Conservation (phyloP, 441 rosid genomes). For the Syzygium malaccense region DNA sequence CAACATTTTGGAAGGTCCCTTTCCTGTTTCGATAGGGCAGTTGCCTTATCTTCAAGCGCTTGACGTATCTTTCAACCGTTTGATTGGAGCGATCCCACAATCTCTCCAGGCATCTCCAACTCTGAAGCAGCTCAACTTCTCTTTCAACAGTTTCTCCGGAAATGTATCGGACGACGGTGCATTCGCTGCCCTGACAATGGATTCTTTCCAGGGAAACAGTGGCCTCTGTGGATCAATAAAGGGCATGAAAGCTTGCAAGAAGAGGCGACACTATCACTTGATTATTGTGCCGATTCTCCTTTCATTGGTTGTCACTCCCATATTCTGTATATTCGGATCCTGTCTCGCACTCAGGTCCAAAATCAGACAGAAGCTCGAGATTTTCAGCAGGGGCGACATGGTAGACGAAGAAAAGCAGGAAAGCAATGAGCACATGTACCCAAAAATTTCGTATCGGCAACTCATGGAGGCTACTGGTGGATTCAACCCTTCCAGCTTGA, state of each 20-base stretch:
- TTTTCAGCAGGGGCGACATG: slow-evolving; percentile 16
- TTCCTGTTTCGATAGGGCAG: slow-evolving; percentile 46
- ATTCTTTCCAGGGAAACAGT: slow-evolving; percentile 43
- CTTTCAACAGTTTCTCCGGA: slow-evolving; percentile 44
- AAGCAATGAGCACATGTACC: slow-evolving; percentile 32
- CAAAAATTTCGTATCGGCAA: slow-evolving; percentile 42
- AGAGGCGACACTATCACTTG: slow-evolving; percentile 19
- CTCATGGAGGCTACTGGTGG: slow-evolving; percentile 55
- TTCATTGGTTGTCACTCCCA: slow-evolving; percentile 31
- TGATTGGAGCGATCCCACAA: slow-evolving; percentile 37
- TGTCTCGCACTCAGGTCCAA: slow-evolving; percentile 29
- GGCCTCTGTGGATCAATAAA: slow-evolving; percentile 45
- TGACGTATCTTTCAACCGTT: slow-evolving; percentile 42
- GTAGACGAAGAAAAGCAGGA: slow-evolving; percentile 47
- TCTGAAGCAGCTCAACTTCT: slow-evolving; percentile 42
- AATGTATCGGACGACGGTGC: slow-evolving; percentile 38
- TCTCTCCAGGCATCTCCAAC: slow-evolving; percentile 42
- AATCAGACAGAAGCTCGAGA: slow-evolving; percentile 19
- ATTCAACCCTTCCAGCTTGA: slow-evolving; percentile 38
- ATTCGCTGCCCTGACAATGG: slow-evolving; percentile 28
- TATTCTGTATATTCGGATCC: slow-evolving; percentile 32
- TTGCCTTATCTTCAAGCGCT: slow-evolving; percentile 42
- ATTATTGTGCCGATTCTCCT: slow-evolving; percentile 38
- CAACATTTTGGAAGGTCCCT: slow-evolving; percentile 33
- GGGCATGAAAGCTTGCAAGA: slow-evolving; percentile 49